A percentile compares a stretch with the other conserved stretches of the same genome.
Evolutionary conservation across 371 early-diverging fungal species (phyloP).

Genomic region (Mortierella sp.): DNA sequence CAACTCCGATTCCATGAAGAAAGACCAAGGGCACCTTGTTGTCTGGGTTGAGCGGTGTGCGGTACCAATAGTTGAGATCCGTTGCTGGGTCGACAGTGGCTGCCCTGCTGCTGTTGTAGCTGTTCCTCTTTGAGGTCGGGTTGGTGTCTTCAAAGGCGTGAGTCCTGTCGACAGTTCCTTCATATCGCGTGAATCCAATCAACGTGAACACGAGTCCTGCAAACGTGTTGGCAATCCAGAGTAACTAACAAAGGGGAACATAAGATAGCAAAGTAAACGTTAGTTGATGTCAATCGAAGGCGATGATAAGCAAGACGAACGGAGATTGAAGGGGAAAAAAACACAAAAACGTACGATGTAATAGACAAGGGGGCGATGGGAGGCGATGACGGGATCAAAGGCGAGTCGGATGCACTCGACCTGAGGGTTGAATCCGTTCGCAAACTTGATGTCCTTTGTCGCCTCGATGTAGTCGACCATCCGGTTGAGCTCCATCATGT

Average conservation of each 20-base stretch:
- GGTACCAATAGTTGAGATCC: conserved; percentile 67
- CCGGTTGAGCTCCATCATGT: conserved; percentile 58
- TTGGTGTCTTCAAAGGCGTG: neutral
- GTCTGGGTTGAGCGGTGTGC: conserved; percentile 46
- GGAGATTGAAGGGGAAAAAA: neutral
- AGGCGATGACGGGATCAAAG: conserved; percentile 76
- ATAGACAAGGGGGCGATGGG: conserved; percentile 74
- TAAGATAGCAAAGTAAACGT: neutral
- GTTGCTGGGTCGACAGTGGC: conserved; percentile 46
- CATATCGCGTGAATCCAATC: conserved; percentile 29
- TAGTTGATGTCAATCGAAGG: neutral
- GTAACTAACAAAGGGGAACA: conserved; percentile 5
- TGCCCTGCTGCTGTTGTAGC: conserved; percentile 10
- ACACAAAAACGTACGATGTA: conserved; percentile 60
- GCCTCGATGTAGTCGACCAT: conserved; percentile 65
- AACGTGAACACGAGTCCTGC: conserved; percentile 22
- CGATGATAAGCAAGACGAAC: neutral
- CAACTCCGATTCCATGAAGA: conserved; percentile 80
- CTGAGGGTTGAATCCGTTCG: conserved; percentile 68
- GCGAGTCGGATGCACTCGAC: conserved; percentile 69
- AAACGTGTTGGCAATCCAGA: conserved; percentile 23
- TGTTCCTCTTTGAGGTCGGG: neutral
- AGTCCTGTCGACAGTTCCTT: conserved; percentile 18
- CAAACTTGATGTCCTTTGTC: conserved; percentile 60
- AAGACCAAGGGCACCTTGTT: conserved; percentile 74